Evolutionary conservation across 768 basidiomycete genomes (phyloP).

Genomic region (Suillus fuscotomentosus): DNA sequence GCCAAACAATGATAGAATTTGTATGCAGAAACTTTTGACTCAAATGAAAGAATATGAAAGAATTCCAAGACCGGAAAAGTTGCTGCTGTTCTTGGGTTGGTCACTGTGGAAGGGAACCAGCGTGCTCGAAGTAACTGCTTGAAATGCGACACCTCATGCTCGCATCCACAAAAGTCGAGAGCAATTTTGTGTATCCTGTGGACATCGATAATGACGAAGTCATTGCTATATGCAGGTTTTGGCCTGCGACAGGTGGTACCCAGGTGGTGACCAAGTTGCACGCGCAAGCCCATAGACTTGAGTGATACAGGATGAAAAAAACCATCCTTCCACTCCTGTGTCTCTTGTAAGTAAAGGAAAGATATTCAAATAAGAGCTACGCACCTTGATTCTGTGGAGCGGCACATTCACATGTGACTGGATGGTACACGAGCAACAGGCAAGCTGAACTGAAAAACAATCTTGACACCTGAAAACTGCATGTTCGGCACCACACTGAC

Average conservation of each 20-base stretch:
- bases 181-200: constrained; percentile 12
- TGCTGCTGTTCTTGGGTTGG: constrained; percentile 24
- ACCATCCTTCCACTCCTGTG: constrained; percentile 14
- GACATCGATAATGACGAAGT: constrained; percentile 11
- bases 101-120: constrained; percentile 9
- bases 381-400: not conserved
- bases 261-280: constrained; percentile 5
- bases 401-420: not conserved
- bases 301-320: constrained; percentile 6
- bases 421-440: not conserved
- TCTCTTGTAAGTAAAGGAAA: not conserved
- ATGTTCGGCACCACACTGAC: too few relatives aligned
- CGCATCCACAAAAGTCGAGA: constrained; percentile 10
- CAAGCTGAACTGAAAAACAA: not conserved
- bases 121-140: constrained; percentile 11
- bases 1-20: constrained; percentile 22
- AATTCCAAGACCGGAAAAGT: constrained; percentile 18
- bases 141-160: not conserved
- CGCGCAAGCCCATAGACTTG: not conserved
- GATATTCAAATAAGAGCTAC: not conserved
- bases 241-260: not conserved
- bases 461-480: not conserved
- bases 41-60: constrained; percentile 20
- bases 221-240: not conserved
- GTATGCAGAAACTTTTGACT: constrained; percentile 20